A percentile compares a stretch with the other conserved stretches of the same genome.
Evolutionary conservation across 495 filamentous ascomycete genomes (phyloP).

Genomic region (Penicillium odoratum): DNA sequence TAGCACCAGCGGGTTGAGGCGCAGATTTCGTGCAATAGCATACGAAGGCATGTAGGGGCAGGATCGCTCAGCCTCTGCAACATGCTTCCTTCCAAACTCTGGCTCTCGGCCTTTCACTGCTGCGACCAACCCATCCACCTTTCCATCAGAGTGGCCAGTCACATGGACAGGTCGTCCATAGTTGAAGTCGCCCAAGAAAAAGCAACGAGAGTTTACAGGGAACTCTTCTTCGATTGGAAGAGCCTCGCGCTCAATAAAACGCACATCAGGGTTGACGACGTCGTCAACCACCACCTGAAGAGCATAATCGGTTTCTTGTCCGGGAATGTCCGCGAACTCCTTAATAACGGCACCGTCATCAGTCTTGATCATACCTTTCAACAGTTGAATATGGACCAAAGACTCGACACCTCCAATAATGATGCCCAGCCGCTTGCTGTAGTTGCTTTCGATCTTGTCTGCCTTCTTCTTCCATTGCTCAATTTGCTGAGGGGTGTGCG

Average conservation of each 20-base stretch:
- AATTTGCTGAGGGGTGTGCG: slow-evolving; percentile 78
- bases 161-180: slow-evolving; percentile 90
- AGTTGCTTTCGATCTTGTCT: slow-evolving; percentile 74
- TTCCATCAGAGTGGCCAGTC: slow-evolving; percentile 67
- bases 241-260: slow-evolving; percentile 87
- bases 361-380: slow-evolving; percentile 87
- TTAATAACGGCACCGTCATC: slow-evolving; percentile 91
- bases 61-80: slow-evolving; percentile 59
- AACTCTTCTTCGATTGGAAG: slow-evolving; percentile 91
- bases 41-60: slow-evolving; percentile 84
- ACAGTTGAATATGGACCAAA: slow-evolving; percentile 85
- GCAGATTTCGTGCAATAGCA: slow-evolving; percentile 76
- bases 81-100: slow-evolving; percentile 78
- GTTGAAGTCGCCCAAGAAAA: slow-evolving; percentile 95
- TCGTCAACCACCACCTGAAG: slow-evolving; percentile 87
- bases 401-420: slow-evolving; percentile 85
- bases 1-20: slow-evolving; percentile 80
- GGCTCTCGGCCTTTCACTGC: slow-evolving; percentile 66
- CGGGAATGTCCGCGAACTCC: slow-evolving; percentile 86
- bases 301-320: slow-evolving; percentile 89
- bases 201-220: slow-evolving; percentile 73
- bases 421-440: slow-evolving; percentile 88
- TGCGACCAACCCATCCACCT: slow-evolving; percentile 73
- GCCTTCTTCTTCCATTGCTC: slow-evolving; percentile 82
- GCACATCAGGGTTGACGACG: slow-evolving; percentile 85